Evolutionary conservation across 2,329 filamentous ascomycete genomes (phyloP).

Genomic region (Aspergillus neotritici): DNA sequence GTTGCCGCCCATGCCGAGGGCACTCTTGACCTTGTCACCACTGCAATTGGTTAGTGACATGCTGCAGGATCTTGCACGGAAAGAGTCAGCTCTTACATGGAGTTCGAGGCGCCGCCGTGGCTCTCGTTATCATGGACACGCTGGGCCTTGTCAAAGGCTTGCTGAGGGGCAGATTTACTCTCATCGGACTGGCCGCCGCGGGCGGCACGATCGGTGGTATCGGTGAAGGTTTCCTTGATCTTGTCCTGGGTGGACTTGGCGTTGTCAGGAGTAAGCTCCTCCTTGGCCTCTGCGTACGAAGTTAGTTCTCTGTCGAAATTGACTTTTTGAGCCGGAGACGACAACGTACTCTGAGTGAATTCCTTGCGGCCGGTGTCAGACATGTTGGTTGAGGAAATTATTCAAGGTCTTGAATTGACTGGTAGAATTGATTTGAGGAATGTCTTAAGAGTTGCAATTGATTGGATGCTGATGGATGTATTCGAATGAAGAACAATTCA

Average conservation of each 20-base stretch:
- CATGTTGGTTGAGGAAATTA: conserved; percentile 42
- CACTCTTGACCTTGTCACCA: conserved; percentile 42
- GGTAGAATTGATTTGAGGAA: not conserved
- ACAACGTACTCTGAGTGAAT: conserved; percentile 45
- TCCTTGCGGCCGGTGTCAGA: conserved; percentile 60
- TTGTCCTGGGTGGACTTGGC: conserved; percentile 58
- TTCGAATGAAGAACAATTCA: too few species aligned
- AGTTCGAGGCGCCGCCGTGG: conserved; percentile 35
- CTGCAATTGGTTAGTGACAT: conserved; percentile 19
- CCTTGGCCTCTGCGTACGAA: conserved; percentile 43
- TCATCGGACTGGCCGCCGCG: conserved; percentile 49
- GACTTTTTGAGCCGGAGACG: not conserved
- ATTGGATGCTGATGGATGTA: not conserved
- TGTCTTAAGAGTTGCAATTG: conserved; percentile 2
- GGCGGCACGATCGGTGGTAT: conserved; percentile 50
- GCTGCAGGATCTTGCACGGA: not conserved
- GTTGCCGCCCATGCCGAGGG: conserved; percentile 36
- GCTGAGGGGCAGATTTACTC: conserved; percentile 52
- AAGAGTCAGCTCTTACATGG: conserved; percentile 32
- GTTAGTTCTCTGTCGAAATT: conserved; percentile 19
- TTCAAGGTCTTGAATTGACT: conserved; percentile 4
- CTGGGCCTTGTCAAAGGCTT: conserved; percentile 46
- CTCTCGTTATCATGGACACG: conserved; percentile 40
- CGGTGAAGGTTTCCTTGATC: conserved; percentile 52
- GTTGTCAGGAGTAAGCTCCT: conserved; percentile 54